Evolutionary conservation across 768 basidiomycete species (phyloP), one percentile per base, ranked within the genome.

Genomic region (Boletus patriciae): DNA sequence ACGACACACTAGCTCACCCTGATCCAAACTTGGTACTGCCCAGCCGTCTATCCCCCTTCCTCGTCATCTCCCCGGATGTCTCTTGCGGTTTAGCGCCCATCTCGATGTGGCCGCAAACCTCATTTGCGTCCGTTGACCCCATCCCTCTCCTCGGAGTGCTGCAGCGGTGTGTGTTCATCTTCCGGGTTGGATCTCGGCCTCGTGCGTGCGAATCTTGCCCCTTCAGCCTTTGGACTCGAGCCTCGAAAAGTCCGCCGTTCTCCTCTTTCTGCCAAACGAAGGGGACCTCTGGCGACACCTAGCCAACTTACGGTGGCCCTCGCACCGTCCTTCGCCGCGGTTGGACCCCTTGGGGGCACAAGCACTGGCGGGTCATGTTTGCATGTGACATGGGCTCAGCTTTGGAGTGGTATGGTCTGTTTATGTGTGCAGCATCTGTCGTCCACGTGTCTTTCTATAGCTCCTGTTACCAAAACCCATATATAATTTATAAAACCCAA

Each of bases 1-100:
- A 52, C 57, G 50, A 63, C 46, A 46, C 31, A 45, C 49, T 52
- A 50, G 51, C 58, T 55, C 57, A 53, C 58, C 62, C 7, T 27
- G 47, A 51, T 34, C 49, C 52, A 25, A 47, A 50, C 48, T 55
- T 11, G 49, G 27, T 54, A 52, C 44, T 50, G 50, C 54, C 57
- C 58, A 25, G 50, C 48, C 25, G 3, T 25, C 25, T 23, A 13
- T 33, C 9, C 12, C 51, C 36, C 27, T 4, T 15, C 27, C 52
- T 45, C 41, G 25, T 16, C n/a, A 5, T 45, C 62, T 64, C 40
- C 45, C 48, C 58, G 54, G 46, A 42, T 29, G 46, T 8, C 1
- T 51, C 18, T 31, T 43, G 41, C 18, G 38, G 18, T 44, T 61
- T 37, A 8, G 33, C 27, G 55, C 55, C 60, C 50, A 40, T 41